Percentiles rank a stretch among this genome's conserved stretches.
These are phyloP conservation scores for Leptodontidium sp. DNA, from an alignment of 2,329 filamentous ascomycete genomes.

Conservation along the genomic window DNA sequence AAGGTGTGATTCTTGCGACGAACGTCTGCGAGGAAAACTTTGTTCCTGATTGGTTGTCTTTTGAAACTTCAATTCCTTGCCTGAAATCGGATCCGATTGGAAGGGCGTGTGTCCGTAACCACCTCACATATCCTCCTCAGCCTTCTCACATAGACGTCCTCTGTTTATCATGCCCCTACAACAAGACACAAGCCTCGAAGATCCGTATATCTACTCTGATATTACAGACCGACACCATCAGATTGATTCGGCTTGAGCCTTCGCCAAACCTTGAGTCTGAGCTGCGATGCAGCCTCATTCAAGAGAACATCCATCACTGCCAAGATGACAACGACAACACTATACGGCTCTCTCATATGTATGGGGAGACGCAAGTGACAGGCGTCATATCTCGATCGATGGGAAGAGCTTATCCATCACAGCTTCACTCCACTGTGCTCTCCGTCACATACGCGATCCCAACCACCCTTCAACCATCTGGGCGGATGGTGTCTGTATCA, in stretches of 20 bases:
- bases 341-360: slow-evolving; percentile 32
- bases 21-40: background rate
- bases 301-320: slow-evolving; percentile 17
- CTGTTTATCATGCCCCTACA: background rate
- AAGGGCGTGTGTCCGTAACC: background rate
- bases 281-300: slow-evolving; percentile 23
- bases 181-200: background rate
- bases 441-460: slow-evolving; percentile 15
- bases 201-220: slow-evolving; percentile 10
- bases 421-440: slow-evolving; percentile 26
- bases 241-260: slow-evolving; percentile 19
- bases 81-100: no score
- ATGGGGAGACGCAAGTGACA: slow-evolving; percentile 26
- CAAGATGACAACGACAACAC: slow-evolving; percentile 24
- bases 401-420: slow-evolving; percentile 23
- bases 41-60: background rate
- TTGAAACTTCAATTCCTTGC: no score
- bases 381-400: slow-evolving; percentile 18
- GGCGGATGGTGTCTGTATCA: slow-evolving; percentile 34
- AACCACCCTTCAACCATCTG: slow-evolving; percentile 13
- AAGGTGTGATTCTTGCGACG: background rate
- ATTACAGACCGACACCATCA: slow-evolving; percentile 16
- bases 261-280: slow-evolving; percentile 17
- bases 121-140: background rate
- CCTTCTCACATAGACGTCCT: background rate